These are phyloP conservation scores for Exophiala sideris DNA, from an alignment of 2,329 filamentous ascomycete species.

Conservation along the genomic window DNA sequence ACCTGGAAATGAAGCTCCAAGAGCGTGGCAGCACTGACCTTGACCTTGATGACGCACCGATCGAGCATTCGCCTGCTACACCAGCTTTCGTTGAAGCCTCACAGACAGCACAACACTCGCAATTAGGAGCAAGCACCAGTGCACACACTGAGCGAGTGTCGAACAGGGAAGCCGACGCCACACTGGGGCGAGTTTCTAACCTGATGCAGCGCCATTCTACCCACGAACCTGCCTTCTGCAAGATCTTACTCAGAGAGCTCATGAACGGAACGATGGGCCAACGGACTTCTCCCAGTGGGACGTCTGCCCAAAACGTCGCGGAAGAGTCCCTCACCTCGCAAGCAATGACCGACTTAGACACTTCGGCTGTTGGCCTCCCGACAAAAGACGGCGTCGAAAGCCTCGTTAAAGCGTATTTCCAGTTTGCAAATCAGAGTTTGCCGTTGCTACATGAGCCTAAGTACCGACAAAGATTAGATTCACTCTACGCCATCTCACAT, in stretches of 20 bases:
- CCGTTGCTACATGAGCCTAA: constrained; percentile 13
- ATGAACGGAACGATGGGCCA: constrained; percentile 1
- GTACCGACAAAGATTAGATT: constrained; percentile 4
- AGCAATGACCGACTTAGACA: constrained; percentile 3
- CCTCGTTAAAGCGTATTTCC: constrained; percentile 15
- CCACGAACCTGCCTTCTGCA: constrained; percentile 5
- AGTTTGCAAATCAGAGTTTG: constrained; percentile 15
- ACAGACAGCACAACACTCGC: no score
- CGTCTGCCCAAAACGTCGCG: not conserved
- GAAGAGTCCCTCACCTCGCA: not conserved
- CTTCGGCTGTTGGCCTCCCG: constrained; percentile 8
- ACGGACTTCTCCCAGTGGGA: not conserved
- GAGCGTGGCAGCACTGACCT: no score
- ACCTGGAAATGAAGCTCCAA: no score
- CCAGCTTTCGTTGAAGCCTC: no score
- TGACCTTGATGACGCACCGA: no score
- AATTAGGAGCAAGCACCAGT: no score
- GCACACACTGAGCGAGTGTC: no score
- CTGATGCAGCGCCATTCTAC: not conserved
- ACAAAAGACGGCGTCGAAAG: constrained; percentile 9
- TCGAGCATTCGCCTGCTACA: no score
- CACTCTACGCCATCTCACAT: constrained; percentile 2
- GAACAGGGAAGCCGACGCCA: not conserved
- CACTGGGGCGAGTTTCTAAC: not conserved
- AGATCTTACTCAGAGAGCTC: constrained; percentile 10